These are phyloP conservation scores for Emergomyces pasteurianus DNA, from an alignment of 2,329 filamentous ascomycete genomes.

Conservation along the genomic window DNA sequence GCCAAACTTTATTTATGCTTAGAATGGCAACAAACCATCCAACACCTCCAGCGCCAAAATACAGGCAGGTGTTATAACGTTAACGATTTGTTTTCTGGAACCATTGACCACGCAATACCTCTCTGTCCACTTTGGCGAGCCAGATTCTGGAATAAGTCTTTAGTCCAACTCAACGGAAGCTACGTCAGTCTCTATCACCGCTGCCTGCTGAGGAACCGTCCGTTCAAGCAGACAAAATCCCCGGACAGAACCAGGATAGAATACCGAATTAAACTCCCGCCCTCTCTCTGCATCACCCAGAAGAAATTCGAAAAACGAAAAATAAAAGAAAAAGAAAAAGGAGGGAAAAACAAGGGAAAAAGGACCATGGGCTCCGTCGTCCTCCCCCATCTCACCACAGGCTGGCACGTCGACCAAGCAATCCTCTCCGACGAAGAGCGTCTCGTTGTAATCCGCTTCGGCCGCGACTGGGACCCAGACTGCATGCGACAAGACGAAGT, in stretches of 20 bases:
- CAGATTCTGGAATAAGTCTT: background rate
- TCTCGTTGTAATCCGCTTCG: constrained; percentile 87
- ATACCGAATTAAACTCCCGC: too few species aligned
- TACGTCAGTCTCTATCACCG: background rate
- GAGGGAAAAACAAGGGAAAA: background rate
- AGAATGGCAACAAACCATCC: background rate
- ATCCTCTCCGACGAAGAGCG: constrained; percentile 86
- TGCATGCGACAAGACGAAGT: constrained; percentile 81
- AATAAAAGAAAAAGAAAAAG: background rate
- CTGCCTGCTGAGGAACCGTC: background rate
- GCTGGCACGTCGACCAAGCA: constrained; percentile 97
- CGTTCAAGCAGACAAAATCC: background rate
- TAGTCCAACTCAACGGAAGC: background rate
- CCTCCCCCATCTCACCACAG: constrained; percentile 77
- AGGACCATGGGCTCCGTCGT: constrained; percentile 66
- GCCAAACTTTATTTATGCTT: constrained; percentile 5
- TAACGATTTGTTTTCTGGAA: background rate
- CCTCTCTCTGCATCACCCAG: too few species aligned
- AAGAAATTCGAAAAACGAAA: background rate
- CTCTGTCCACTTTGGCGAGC: background rate
- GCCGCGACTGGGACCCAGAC: constrained; percentile 72
- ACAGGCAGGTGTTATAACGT: too few species aligned
- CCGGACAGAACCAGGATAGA: too few species aligned
- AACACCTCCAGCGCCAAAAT: background rate
- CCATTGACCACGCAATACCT: background rate